Conservation (phyloP, 306 rosid species). For the Cyclanthera cordifolia region DNA sequence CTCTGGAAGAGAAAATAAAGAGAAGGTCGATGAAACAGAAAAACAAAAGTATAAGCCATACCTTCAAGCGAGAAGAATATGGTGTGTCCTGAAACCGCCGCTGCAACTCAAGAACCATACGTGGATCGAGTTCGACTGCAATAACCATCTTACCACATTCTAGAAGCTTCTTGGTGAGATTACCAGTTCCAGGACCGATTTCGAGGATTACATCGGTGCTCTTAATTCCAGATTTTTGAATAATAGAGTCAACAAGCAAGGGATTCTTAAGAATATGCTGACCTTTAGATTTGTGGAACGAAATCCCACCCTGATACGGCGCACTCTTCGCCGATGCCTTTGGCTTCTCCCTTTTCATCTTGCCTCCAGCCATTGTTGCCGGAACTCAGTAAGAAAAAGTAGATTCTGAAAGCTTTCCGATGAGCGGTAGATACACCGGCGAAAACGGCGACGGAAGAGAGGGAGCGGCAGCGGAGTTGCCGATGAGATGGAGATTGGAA, state of each 20-base stretch:
- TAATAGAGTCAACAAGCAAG: conserved; percentile 33
- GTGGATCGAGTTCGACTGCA: conserved; percentile 76
- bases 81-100: conserved; percentile 72
- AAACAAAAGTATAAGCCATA: neutral
- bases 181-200: conserved; percentile 53
- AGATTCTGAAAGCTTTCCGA: too few species aligned
- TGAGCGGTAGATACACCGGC: too few species aligned
- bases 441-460: neutral
- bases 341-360: conserved; percentile 35
- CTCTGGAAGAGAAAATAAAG: conserved; percentile 48
- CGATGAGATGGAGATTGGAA: neutral
- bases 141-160: conserved; percentile 63
- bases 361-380: conserved; percentile 44
- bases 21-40: too few species aligned
- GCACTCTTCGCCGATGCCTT: conserved; percentile 12
- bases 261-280: conserved; percentile 53
- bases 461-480: neutral
- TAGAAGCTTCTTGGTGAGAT: conserved; percentile 52
- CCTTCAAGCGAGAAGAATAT: conserved; percentile 53
- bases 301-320: conserved; percentile 48
- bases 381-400: neutral
- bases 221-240: conserved; percentile 46
- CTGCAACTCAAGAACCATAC: conserved; percentile 86
- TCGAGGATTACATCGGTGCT: conserved; percentile 41
- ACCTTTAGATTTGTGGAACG: conserved; percentile 48